Conservation (phyloP, 306 rosid genomes). For the Dalbergia oliveri region DNA sequence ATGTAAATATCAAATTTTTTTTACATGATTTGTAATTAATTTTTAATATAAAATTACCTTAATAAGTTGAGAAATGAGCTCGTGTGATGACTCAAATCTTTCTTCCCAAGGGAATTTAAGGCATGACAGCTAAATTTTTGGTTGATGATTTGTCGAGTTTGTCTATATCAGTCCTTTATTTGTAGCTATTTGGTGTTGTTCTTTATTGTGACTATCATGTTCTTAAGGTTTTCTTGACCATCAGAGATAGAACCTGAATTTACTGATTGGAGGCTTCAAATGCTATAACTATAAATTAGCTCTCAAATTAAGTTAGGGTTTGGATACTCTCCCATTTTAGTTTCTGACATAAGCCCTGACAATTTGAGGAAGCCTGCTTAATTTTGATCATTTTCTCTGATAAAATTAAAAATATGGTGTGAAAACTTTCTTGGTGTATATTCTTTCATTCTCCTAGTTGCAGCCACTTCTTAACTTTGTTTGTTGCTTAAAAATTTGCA, state of each 20-base stretch:
- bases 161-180: slow-evolving; percentile 33
- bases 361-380: not conserved
- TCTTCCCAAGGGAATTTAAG: slow-evolving; percentile 27
- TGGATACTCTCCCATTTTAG: not conserved
- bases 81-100: slow-evolving; percentile 13
- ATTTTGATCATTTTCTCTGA: slow-evolving; percentile 12
- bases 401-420: slow-evolving; percentile 17
- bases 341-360: not conserved
- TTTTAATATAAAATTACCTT: slow-evolving; percentile 28
- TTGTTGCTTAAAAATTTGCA: slow-evolving; percentile 15
- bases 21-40: slow-evolving; percentile 5
- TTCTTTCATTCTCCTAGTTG: not conserved
- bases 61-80: slow-evolving; percentile 10
- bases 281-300: slow-evolving; percentile 21
- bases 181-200: slow-evolving; percentile 7
- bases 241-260: slow-evolving; percentile 15
- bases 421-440: slow-evolving; percentile 39
- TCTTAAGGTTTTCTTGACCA: not conserved
- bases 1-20: slow-evolving; percentile 1
- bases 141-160: slow-evolving; percentile 18
- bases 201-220: slow-evolving; percentile 14
- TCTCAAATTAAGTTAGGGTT: slow-evolving; percentile 9
- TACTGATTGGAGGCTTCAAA: not conserved
- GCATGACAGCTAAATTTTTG: slow-evolving; percentile 6
- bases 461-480: not conserved